These are phyloP conservation scores for Leonotis leonurus DNA, from an alignment of 257 asterid species.

Conservation along the genomic window DNA sequence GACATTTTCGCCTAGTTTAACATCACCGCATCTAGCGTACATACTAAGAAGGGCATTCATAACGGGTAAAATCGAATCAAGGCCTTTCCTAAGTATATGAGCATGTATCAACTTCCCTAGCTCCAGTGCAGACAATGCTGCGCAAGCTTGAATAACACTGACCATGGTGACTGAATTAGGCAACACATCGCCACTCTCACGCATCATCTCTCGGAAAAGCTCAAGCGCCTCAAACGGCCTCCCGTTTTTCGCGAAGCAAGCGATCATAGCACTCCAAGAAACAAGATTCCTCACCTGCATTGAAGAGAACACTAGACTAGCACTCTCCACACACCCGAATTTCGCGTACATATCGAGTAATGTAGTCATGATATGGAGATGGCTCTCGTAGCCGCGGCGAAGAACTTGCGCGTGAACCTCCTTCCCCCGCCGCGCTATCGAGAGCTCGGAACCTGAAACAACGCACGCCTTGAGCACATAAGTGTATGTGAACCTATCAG, in stretches of 20 bases:
- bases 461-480: constrained; percentile 85
- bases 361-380: constrained; percentile 83
- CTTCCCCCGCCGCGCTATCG: constrained; percentile 34
- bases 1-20: constrained; percentile 42
- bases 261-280: constrained; percentile 91
- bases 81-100: constrained; percentile 70
- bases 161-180: constrained; percentile 96
- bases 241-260: constrained; percentile 67
- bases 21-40: constrained; percentile 81
- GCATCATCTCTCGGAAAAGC: constrained; percentile 62
- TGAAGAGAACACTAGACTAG: constrained; percentile 41
- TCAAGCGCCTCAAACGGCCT: constrained; percentile 62
- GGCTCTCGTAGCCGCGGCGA: constrained; percentile 62
- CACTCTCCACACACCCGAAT: constrained; percentile 51
- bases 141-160: constrained; percentile 86
- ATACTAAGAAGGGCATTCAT: constrained; percentile 66
- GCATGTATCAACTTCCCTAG: constrained; percentile 85
- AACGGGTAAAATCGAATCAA: constrained; percentile 70
- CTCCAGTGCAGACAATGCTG: constrained; percentile 68
- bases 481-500: constrained; percentile 88
- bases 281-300: constrained; percentile 74
- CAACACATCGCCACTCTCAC: constrained; percentile 32
- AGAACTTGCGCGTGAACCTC: constrained; percentile 73
- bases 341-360: constrained; percentile 76
- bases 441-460: constrained; percentile 35